These are phyloP conservation scores for Posidonia oceanica DNA, from an alignment of 116 monocot genomes.

Conservation along the genomic window DNA sequence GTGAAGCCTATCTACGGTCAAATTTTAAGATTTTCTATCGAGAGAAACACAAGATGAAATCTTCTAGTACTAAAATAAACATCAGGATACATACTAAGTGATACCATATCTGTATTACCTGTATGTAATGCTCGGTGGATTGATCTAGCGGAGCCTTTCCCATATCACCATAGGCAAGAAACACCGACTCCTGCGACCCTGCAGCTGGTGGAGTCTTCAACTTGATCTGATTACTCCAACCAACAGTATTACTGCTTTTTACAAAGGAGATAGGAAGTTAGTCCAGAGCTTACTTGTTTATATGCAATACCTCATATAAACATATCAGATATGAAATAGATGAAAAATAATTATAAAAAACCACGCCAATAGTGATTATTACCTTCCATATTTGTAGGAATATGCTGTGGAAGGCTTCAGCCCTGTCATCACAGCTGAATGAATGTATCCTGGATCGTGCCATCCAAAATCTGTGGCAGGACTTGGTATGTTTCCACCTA, in stretches of 20 bases:
- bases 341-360: too few species aligned
- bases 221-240: constrained; percentile 45
- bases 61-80: too few species aligned
- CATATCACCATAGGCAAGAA: constrained; percentile 66
- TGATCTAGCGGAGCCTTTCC: constrained; percentile 61
- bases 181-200: constrained; percentile 30
- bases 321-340: too few species aligned
- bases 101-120: constrained; percentile 18
- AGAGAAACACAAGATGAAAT: too few species aligned
- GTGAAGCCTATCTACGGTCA: too few species aligned
- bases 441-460: constrained; percentile 86
- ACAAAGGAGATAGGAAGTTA: too few species aligned
- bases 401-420: constrained; percentile 45
- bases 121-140: constrained; percentile 64
- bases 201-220: constrained; percentile 60
- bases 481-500: constrained; percentile 13
- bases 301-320: too few species aligned
- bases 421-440: constrained; percentile 54
- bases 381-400: constrained; percentile 69
- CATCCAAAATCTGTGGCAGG: constrained; percentile 79
- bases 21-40: too few species aligned
- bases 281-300: too few species aligned
- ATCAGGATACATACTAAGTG: too few species aligned
- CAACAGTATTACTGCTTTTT: constrained; percentile 35
- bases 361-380: background rate